phyloP scores from a whole-genome alignment of 306 rosid species.

The Pterocarpus macrocarpus region DNA sequence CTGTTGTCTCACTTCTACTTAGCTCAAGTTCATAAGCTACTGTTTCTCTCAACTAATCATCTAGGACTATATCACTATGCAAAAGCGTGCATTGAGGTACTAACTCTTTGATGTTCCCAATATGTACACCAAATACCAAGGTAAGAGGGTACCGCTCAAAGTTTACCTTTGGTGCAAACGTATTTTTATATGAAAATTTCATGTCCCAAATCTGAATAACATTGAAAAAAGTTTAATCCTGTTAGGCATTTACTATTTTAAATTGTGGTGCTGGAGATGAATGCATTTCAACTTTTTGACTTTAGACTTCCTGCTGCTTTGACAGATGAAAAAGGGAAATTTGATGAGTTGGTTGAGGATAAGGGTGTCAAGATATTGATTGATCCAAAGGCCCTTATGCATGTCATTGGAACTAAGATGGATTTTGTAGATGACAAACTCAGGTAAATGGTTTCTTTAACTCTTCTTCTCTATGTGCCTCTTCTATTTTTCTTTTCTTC shows the following conservation, averaged over 20 bases:
- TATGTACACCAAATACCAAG: background rate
- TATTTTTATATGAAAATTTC: background rate
- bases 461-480: background rate
- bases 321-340: constrained; percentile 91
- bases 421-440: constrained; percentile 96
- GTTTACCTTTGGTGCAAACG: background rate
- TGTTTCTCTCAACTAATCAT: background rate
- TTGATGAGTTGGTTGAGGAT: constrained; percentile 91
- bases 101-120: background rate
- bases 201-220: constrained; percentile 7
- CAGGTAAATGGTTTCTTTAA: constrained; percentile 59
- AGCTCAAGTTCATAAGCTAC: background rate
- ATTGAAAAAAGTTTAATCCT: constrained; percentile 1
- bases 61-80: background rate
- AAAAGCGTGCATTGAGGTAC: constrained; percentile 4
- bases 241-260: background rate
- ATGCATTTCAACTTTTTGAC: constrained; percentile 2
- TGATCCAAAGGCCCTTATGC: constrained; percentile 98
- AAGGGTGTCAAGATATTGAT: constrained; percentile 90
- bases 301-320: constrained; percentile 36
- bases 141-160: background rate
- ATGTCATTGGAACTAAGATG: constrained; percentile 96
- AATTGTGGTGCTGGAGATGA: constrained; percentile 11
- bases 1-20: background rate
- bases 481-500: constrained; percentile 22